Base-by-base conservation (phyloP, 176 grass and related monocot genomes). In the Musa beccarii region DNA sequence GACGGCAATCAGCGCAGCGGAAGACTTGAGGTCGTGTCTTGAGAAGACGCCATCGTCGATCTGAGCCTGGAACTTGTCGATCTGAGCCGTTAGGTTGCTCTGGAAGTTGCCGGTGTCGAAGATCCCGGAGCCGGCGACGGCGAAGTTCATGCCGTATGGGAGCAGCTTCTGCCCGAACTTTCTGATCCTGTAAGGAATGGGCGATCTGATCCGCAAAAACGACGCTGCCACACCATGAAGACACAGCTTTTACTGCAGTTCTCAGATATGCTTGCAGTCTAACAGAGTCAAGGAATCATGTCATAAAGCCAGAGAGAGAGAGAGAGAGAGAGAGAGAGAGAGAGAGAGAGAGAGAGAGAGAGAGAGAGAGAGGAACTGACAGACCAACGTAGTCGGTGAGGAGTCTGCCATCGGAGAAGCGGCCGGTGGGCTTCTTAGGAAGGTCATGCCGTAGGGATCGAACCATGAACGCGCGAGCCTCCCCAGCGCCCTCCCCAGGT, bases 361-460 rank as follows among this genome's bases (percentile, higher is more conserved):
- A n/a, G n/a, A n/a, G n/a, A n/a, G n/a, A n/a, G 4, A 10, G 29
- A 71, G 20, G 21, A 1, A 50, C 6, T 16, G 9, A 34, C 72
- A 51, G 14, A 96, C 92, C 88, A 10, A 91, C n/a, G 73, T 89
- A 87, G 76, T 91, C 92, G 20, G 92, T 96, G 88, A 91, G 86
- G 63, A 89, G 79, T 20, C 86, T 76, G 53, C 92, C 92, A 64
- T 96, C 83, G 79, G 92, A 96, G 86, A 89, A 89, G 20, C 92
- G 82, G 1, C 86, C 92, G 51, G 88, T 59, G 76, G 88, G 88
- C 69, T 72, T 87, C 16, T 84, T 53, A 0, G 92, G 71, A 87
- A 96, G 68, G 92, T 83, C 0, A 2, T 1, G 79, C 92, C 86
- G 75, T 96, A 96, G 50, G 92, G 92, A 53, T 81, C 66, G 66